Evolutionary conservation across 305 asterid species (phyloP).

Genomic region (Stenogyne calaminthoides): DNA sequence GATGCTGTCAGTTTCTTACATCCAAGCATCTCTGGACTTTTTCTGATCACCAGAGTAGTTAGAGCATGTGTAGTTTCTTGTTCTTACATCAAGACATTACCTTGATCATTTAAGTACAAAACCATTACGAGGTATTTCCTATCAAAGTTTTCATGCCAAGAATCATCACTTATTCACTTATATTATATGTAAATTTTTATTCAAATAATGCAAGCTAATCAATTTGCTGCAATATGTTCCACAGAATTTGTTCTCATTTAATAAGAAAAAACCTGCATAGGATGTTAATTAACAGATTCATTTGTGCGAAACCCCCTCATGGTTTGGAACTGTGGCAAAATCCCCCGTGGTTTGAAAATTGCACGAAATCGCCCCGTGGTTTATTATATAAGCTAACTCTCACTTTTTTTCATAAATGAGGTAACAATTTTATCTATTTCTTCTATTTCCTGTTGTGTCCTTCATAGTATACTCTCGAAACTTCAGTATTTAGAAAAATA

Average conservation of each 20-base stretch:
- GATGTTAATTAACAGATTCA: background rate
- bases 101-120: background rate
- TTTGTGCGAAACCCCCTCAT: too few species aligned
- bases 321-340: too few species aligned
- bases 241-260: background rate
- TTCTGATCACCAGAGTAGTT: background rate
- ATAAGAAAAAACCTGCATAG: background rate
- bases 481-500: too few species aligned
- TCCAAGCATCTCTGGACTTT: background rate
- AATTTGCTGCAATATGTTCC: background rate
- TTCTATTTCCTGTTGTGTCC: too few species aligned
- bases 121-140: background rate
- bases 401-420: too few species aligned
- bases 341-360: too few species aligned
- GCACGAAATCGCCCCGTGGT: too few species aligned
- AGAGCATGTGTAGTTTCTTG: background rate
- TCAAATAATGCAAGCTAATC: background rate
- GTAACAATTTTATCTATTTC: too few species aligned
- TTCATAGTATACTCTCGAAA: too few species aligned
- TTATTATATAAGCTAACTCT: too few species aligned
- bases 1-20: constrained; percentile 25
- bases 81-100: background rate
- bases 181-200: too few species aligned
- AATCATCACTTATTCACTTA: background rate
- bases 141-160: background rate